Conservation (phyloP, 2,329 filamentous ascomycete genomes). For the Penicillium thymicola region DNA sequence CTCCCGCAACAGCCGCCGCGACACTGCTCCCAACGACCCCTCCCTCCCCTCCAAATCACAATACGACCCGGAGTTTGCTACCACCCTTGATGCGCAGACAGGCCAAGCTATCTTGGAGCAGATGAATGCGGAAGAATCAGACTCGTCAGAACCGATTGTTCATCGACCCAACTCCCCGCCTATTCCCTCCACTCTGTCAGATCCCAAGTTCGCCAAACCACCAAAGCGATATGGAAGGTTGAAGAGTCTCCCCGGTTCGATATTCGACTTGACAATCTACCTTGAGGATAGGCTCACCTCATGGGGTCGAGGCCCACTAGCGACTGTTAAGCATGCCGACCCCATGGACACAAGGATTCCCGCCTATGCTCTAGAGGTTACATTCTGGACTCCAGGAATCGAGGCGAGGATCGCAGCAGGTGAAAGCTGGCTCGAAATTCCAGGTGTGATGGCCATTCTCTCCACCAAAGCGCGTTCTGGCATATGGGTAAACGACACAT, state of each 20-base stretch:
- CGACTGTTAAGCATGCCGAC: constrained; percentile 65
- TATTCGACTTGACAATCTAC: constrained; percentile 60
- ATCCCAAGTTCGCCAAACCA: constrained; percentile 33
- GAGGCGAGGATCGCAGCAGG: constrained; percentile 57
- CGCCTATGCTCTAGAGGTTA: constrained; percentile 74
- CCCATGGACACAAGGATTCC: constrained; percentile 68
- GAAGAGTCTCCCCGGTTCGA: constrained; percentile 63
- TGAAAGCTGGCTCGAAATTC: constrained; percentile 53
- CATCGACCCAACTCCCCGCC: constrained; percentile 15
- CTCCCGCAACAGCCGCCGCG: constrained; percentile 7
- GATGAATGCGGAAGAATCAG: constrained; percentile 15
- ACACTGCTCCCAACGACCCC: neutral
- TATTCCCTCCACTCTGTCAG: neutral
- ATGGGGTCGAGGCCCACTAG: constrained; percentile 71
- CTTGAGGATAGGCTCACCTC: constrained; percentile 66
- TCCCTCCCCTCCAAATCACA: constrained; percentile 10
- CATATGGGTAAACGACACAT: constrained; percentile 72
- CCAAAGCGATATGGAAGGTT: constrained; percentile 60
- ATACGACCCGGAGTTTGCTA: constrained; percentile 38
- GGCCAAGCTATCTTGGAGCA: constrained; percentile 32
- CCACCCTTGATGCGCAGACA: constrained; percentile 44
- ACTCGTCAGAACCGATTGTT: constrained; percentile 21
- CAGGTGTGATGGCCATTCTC: constrained; percentile 65
- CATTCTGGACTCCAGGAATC: constrained; percentile 68
- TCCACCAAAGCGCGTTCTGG: constrained; percentile 74